Evolutionary conservation across 345 rosid species (phyloP).

Genomic region (Gossypium stocksii): DNA sequence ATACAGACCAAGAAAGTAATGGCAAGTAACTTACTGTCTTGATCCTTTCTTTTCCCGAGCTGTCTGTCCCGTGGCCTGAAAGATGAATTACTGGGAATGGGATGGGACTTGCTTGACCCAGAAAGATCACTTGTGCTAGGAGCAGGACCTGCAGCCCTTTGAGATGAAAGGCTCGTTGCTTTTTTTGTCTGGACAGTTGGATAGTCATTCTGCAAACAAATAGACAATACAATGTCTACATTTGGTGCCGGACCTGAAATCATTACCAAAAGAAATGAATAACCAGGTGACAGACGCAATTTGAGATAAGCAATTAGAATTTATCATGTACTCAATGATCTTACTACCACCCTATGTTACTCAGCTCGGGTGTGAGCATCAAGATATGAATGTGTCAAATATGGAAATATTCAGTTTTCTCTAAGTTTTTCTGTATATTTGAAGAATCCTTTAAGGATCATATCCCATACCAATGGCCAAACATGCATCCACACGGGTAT

Average conservation of each 20-base stretch:
- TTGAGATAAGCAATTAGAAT: no score
- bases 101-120: constrained; percentile 57
- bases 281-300: neutral
- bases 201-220: constrained; percentile 78
- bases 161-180: constrained; percentile 29
- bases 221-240: constrained; percentile 75
- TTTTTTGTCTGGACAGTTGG: constrained; percentile 44
- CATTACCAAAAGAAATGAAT: neutral
- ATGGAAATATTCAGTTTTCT: neutral
- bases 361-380: neutral
- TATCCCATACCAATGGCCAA: neutral
- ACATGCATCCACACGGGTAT: neutral
- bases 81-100: constrained; percentile 45
- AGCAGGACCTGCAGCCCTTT: constrained; percentile 37
- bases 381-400: neutral
- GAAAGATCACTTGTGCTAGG: constrained; percentile 61
- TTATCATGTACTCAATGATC: neutral
- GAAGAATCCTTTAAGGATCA: neutral
- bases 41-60: constrained; percentile 60
- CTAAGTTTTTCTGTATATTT: no score
- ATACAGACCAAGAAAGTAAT: neutral
- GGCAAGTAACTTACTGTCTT: constrained; percentile 36
- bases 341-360: neutral
- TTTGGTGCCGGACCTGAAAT: constrained; percentile 73
- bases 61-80: constrained; percentile 64